A percentile compares a stretch with the other conserved stretches of the same genome.
phyloP scores from a whole-genome alignment of 1,284 basidiomycete species.

The Melampsora larici-populina region DNA sequence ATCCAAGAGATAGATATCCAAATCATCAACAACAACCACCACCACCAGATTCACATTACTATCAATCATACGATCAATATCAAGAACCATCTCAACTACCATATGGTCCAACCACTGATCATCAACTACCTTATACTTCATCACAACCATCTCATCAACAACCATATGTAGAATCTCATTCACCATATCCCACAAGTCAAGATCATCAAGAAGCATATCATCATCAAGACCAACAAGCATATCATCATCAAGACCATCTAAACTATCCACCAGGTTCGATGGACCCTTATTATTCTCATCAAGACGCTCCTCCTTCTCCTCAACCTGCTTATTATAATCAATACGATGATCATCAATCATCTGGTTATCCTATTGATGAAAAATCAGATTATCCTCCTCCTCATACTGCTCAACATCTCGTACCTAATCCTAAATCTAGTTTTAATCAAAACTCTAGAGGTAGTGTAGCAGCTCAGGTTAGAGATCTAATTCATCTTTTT shows the following conservation, averaged over 20 bases:
- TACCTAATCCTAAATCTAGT: too few relatives aligned
- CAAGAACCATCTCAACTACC: not conserved
- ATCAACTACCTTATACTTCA: not conserved
- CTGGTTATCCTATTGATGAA: not conserved
- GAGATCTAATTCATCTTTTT: not conserved
- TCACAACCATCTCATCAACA: not conserved
- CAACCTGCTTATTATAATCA: not conserved
- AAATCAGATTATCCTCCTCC: not conserved
- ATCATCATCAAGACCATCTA: too few relatives aligned
- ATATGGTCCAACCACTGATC: not conserved
- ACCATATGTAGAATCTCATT: not conserved
- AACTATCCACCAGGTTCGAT: not conserved
- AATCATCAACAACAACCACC: not conserved
- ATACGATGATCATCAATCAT: not conserved
- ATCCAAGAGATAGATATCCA: not conserved
- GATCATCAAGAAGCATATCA: not conserved
- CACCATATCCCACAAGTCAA: not conserved
- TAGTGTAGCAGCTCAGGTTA: slow-evolving; percentile 48
- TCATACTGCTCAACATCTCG: too few relatives aligned
- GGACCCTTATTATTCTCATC: not conserved
- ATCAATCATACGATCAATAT: not conserved
- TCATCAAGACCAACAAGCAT: too few relatives aligned
- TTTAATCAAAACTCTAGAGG: slow-evolving; percentile 43
- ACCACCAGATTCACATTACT: not conserved
- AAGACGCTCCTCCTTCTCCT: not conserved